Evolutionary conservation across 805 yeast genomes (phyloP).

Genomic region (Schwanniomyces pseudopolymorphus): DNA sequence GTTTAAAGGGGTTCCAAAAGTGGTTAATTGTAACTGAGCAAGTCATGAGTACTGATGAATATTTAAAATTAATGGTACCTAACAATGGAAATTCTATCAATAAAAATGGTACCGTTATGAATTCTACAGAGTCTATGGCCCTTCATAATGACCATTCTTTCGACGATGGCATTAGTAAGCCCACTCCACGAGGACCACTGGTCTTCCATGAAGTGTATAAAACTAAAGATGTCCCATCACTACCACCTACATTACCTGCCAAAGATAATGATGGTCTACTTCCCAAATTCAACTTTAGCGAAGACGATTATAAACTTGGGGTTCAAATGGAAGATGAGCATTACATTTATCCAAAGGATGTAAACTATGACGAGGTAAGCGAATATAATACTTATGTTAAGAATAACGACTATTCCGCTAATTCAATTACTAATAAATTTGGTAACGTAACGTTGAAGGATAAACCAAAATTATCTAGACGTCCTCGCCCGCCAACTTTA

Average conservation of each 20-base stretch:
- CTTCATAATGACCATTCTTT: no score
- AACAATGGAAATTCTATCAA: neutral
- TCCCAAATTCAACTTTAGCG: constrained; percentile 17
- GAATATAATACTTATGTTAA: constrained; percentile 17
- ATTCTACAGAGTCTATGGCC: no score
- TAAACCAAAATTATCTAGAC: neutral
- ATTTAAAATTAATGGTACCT: constrained; percentile 11
- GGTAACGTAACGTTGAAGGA: neutral
- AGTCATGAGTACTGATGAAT: constrained; percentile 42
- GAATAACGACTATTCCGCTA: neutral
- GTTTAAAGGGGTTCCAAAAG: constrained; percentile 72
- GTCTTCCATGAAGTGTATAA: constrained; percentile 10
- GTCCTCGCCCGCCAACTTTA: neutral
- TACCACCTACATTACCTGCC: constrained; percentile 24
- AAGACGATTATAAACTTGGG: constrained; percentile 17
- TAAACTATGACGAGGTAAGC: constrained; percentile 10
- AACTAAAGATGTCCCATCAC: constrained; percentile 20
- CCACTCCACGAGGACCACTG: constrained; percentile 14
- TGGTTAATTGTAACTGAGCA: constrained; percentile 78
- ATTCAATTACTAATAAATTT: neutral
- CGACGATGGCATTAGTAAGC: constrained; percentile 20
- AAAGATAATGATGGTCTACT: constrained; percentile 10
- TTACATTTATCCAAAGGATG: constrained; percentile 7
- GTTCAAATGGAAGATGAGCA: constrained; percentile 2
- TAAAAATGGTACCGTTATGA: no score